Percentiles rank a stretch among this genome's conserved stretches.
Evolutionary conservation across 2,329 filamentous ascomycete species (phyloP).

Genomic region (Botrytis fabae): DNA sequence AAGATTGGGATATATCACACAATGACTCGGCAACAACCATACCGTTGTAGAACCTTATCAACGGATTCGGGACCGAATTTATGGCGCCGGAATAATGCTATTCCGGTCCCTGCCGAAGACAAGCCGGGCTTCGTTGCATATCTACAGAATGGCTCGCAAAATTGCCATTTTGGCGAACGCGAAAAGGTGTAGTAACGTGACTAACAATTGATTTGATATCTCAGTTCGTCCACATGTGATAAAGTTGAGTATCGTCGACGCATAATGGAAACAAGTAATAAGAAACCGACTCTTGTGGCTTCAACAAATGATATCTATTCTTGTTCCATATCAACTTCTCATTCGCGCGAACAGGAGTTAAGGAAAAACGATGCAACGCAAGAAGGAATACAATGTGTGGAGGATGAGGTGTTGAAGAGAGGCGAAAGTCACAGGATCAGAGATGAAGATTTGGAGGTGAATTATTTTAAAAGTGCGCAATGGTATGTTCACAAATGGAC

Average conservation of each 20-base stretch:
- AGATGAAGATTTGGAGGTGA: constrained; percentile 34
- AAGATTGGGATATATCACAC: not conserved
- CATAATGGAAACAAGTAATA: constrained; percentile 28
- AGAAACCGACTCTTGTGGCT: constrained; percentile 34
- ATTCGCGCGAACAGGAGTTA: constrained; percentile 31
- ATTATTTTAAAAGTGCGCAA: constrained; percentile 43
- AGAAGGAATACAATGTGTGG: not conserved
- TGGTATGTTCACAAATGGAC: constrained; percentile 32
- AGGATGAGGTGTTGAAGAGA: not conserved
- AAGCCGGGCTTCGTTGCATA: not conserved
- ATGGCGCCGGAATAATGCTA: not conserved
- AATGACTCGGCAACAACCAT: not conserved
- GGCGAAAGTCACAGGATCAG: not conserved
- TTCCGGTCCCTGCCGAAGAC: not conserved
- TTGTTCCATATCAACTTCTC: constrained; percentile 37
- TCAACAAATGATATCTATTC: constrained; percentile 37
- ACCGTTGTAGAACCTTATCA: not conserved
- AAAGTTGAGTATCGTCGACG: not conserved
- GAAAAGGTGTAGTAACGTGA: not conserved
- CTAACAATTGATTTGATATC: not conserved
- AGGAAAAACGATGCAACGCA: not conserved
- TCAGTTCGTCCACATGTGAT: not conserved
- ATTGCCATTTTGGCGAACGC: not conserved
- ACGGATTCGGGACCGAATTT: not conserved
- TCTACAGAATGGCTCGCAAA: not conserved